Evolutionary conservation across 2,329 filamentous ascomycete species (phyloP).

Genomic region (Westerdykella ornata): DNA sequence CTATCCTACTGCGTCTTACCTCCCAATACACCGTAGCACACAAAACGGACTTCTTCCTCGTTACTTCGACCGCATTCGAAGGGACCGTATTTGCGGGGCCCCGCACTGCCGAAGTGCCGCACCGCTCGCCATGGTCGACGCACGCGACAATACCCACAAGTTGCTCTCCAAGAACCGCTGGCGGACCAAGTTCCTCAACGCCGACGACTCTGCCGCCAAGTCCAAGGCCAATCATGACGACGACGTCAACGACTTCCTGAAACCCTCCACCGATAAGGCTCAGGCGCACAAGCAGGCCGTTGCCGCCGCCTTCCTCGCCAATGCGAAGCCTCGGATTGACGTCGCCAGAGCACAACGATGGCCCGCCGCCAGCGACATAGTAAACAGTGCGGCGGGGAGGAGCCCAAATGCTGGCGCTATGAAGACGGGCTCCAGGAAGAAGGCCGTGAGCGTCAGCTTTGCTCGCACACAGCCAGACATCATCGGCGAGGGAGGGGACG

Average conservation of each 20-base stretch:
- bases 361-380: constrained; percentile 44
- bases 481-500: constrained; percentile 88
- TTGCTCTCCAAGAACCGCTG: constrained; percentile 42
- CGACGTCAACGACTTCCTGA: constrained; percentile 54
- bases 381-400: constrained; percentile 30
- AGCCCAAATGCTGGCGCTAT: constrained; percentile 28
- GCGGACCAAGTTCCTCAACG: constrained; percentile 46
- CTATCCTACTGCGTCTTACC: not conserved
- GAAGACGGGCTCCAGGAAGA: constrained; percentile 46
- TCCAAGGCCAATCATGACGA: constrained; percentile 36
- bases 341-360: constrained; percentile 46
- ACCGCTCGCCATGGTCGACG: constrained; percentile 25
- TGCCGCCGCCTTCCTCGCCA: constrained; percentile 23
- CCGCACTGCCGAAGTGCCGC: not conserved
- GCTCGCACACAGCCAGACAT: constrained; percentile 65
- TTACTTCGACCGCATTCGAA: not conserved
- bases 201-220: constrained; percentile 32
- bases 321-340: constrained; percentile 41
- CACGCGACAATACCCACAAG: constrained; percentile 25
- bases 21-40: not conserved
- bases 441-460: constrained; percentile 70
- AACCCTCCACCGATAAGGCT: constrained; percentile 45
- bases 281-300: constrained; percentile 23
- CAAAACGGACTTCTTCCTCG: too few relatives aligned
- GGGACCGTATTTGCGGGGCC: not conserved